Evolutionary conservation across 129 eudicot species (phyloP).

Genomic region (Arctium lappa): DNA sequence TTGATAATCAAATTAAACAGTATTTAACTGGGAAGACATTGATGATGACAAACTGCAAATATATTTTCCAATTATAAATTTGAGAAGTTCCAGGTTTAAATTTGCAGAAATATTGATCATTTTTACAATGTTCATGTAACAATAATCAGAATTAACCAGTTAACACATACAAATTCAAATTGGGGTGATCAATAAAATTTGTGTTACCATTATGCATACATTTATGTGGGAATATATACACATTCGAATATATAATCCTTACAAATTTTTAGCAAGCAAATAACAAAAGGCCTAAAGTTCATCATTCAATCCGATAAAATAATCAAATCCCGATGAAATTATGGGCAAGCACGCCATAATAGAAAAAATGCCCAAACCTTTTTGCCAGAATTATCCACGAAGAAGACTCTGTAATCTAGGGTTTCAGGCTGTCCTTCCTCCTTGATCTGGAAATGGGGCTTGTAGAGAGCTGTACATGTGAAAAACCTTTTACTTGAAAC

Average conservation of each 20-base stretch:
- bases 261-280: neutral
- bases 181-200: neutral
- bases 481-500: slow-evolving; percentile 42
- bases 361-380: slow-evolving; percentile 35
- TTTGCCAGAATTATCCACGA: slow-evolving; percentile 70
- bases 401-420: slow-evolving; percentile 87
- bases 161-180: neutral
- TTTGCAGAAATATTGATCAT: neutral
- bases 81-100: neutral
- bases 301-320: neutral
- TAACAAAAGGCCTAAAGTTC: neutral
- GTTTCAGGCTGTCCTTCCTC: slow-evolving; percentile 92
- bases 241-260: no score
- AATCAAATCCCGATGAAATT: neutral
- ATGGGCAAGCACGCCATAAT: neutral
- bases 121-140: neutral
- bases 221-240: no score
- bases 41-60: neutral
- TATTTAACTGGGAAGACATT: neutral
- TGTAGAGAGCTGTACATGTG: slow-evolving; percentile 67
- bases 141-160: neutral
- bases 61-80: no score
- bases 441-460: slow-evolving; percentile 52
- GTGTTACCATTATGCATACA: neutral
- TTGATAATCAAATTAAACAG: neutral